These are phyloP conservation scores for Metschnikowia kofuensis DNA, from an alignment of 805 yeast species.

Conservation along the genomic window DNA sequence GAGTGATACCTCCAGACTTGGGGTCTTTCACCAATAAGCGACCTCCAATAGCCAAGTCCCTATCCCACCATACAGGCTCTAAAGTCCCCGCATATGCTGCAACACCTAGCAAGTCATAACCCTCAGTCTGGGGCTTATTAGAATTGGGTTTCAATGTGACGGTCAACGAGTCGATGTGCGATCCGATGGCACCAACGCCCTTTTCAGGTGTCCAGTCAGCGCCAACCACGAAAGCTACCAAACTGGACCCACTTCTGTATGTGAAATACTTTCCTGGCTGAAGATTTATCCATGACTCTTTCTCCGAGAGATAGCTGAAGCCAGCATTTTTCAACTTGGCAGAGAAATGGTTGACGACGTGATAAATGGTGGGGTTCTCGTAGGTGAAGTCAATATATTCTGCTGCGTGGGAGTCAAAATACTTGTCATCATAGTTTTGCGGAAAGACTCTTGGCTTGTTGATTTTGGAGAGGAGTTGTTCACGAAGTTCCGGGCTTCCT, in stretches of 20 bases:
- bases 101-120: constrained; percentile 75
- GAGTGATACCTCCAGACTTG: constrained; percentile 30
- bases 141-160: constrained; percentile 72
- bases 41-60: constrained; percentile 86
- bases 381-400: constrained; percentile 70
- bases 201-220: constrained; percentile 57
- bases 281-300: constrained; percentile 47
- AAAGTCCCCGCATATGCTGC: constrained; percentile 82
- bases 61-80: constrained; percentile 69
- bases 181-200: constrained; percentile 69
- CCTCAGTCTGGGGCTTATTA: constrained; percentile 57
- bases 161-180: constrained; percentile 75
- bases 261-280: constrained; percentile 63
- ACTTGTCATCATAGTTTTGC: constrained; percentile 17
- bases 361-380: constrained; percentile 71
- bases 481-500: constrained; percentile 8
- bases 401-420: constrained; percentile 29
- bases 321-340: constrained; percentile 54
- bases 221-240: constrained; percentile 72
- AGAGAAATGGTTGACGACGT: constrained; percentile 57
- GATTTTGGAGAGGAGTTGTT: constrained; percentile 9
- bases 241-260: constrained; percentile 61
- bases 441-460: constrained; percentile 1
- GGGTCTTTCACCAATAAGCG: constrained; percentile 52
- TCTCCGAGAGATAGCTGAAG: constrained; percentile 64